Conservation (phyloP, 257 asterid species). For the Plectranthus barbatus region DNA sequence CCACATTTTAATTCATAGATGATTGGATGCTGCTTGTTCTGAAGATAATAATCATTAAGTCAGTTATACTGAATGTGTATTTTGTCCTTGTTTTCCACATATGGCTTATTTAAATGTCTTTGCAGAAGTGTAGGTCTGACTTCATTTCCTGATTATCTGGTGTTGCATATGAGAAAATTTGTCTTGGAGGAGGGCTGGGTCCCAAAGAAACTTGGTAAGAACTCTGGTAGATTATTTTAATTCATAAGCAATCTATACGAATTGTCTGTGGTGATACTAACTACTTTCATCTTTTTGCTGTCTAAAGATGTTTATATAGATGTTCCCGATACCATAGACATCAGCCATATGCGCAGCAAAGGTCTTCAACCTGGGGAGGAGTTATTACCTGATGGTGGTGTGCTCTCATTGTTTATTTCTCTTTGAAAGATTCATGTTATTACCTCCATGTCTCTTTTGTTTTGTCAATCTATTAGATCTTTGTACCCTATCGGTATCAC, state of each 20-base stretch:
- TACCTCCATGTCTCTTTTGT: neutral
- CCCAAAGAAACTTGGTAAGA: constrained; percentile 84
- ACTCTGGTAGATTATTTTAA: constrained; percentile 8
- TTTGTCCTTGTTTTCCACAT: neutral
- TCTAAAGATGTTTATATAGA: constrained; percentile 80
- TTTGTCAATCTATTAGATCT: neutral
- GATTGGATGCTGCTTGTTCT: constrained; percentile 3
- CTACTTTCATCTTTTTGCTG: constrained; percentile 4
- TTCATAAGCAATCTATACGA: neutral
- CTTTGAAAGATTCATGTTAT: neutral
- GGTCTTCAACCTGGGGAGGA: constrained; percentile 96
- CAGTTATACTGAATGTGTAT: constrained; percentile 6
- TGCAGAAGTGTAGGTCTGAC: constrained; percentile 88
- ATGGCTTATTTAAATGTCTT: constrained; percentile 1
- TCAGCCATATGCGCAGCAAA: constrained; percentile 82
- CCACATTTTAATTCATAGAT: neutral
- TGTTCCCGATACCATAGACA: constrained; percentile 85
- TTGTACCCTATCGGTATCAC: neutral
- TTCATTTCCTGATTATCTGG: constrained; percentile 91
- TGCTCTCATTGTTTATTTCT: constrained; percentile 2
- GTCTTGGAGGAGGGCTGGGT: constrained; percentile 96
- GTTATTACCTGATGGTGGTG: constrained; percentile 74
- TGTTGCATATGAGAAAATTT: constrained; percentile 91
- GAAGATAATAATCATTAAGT: constrained; percentile 5
- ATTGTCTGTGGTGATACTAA: constrained; percentile 11